A percentile compares a stretch with the other conserved stretches of the same genome.
Conservation (phyloP, 2,329 filamentous ascomycete genomes). For the Taxawa tesnikishii region DNA sequence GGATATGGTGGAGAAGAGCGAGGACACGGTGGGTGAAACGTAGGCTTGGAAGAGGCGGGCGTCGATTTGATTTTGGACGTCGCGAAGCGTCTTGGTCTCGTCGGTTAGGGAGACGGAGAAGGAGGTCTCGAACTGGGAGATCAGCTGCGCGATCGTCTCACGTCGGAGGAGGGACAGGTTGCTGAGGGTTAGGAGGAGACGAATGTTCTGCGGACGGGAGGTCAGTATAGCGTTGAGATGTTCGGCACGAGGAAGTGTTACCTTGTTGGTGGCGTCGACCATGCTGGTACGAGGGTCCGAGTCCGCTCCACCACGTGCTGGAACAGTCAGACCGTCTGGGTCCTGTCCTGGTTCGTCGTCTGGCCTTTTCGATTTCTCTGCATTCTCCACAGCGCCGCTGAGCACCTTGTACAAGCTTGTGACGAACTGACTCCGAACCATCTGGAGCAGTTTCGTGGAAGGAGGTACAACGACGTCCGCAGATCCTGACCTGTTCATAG, state of each 20-base stretch:
- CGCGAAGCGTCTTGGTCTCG: constrained; percentile 81
- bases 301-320: constrained; percentile 2
- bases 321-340: constrained; percentile 33
- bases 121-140: constrained; percentile 81
- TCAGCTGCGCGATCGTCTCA: constrained; percentile 75
- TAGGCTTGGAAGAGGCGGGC: constrained; percentile 85
- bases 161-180: constrained; percentile 77
- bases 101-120: constrained; percentile 93
- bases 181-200: constrained; percentile 85
- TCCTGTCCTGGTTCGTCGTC: constrained; percentile 42
- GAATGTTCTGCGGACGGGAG: constrained; percentile 38
- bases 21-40: constrained; percentile 61
- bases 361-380: constrained; percentile 56
- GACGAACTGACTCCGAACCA: constrained; percentile 85
- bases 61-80: constrained; percentile 85
- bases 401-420: constrained; percentile 87
- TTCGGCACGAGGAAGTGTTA: constrained; percentile 19
- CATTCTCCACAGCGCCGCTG: constrained; percentile 94
- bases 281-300: constrained; percentile 12
- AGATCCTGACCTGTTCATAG: constrained; percentile 59
- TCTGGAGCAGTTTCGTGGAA: constrained; percentile 74
- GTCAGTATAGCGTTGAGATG: no score
- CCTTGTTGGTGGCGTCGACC: constrained; percentile 41
- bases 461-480: constrained; percentile 75
- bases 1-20: constrained; percentile 57